These are phyloP conservation scores for Elaeis oleifera DNA, from an alignment of 202 grass and related monocot genomes.

Conservation along the genomic window DNA sequence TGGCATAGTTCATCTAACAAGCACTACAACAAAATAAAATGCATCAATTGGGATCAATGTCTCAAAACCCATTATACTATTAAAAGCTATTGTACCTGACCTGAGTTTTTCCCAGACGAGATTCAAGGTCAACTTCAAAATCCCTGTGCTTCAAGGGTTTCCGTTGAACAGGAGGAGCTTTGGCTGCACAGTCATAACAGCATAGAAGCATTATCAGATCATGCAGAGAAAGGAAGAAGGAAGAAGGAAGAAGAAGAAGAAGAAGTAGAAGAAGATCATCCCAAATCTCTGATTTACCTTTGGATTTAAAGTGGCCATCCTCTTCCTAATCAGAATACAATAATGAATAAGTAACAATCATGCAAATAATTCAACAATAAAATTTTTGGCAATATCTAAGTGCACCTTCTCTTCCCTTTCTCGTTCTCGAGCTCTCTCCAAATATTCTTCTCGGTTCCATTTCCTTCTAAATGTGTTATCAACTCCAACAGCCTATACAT, in stretches of 20 bases:
- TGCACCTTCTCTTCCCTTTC: slow-evolving; percentile 64
- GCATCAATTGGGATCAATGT: slow-evolving; percentile 7
- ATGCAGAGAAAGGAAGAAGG: slow-evolving; percentile 1
- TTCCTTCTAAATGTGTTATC: slow-evolving; percentile 93
- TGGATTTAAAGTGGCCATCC: slow-evolving; percentile 47
- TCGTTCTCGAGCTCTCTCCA: slow-evolving; percentile 76
- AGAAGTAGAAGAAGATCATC: neutral
- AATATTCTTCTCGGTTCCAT: slow-evolving; percentile 82
- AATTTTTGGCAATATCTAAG: neutral
- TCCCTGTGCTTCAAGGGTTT: slow-evolving; percentile 94
- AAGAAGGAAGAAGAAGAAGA: neutral
- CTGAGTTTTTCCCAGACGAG: slow-evolving; percentile 95
- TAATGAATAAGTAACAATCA: slow-evolving; percentile 15
- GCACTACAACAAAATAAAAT: neutral
- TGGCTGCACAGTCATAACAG: slow-evolving; percentile 32
- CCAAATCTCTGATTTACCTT: slow-evolving; percentile 35
- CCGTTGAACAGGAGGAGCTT: slow-evolving; percentile 79
- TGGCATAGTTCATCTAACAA: too few relatives aligned
- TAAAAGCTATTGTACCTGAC: slow-evolving; percentile 24
- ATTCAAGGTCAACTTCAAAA: slow-evolving; percentile 98
- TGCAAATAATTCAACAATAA: slow-evolving; percentile 17
- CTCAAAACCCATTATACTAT: slow-evolving; percentile 11
- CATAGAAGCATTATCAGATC: slow-evolving; percentile 3
- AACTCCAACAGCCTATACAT: slow-evolving; percentile 60
- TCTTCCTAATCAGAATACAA: slow-evolving; percentile 29